Evolutionary conservation across 108 stramenopile species (phyloP), one percentile per base, ranked within the genome.

Genomic region (Mediolabrus comicus): DNA sequence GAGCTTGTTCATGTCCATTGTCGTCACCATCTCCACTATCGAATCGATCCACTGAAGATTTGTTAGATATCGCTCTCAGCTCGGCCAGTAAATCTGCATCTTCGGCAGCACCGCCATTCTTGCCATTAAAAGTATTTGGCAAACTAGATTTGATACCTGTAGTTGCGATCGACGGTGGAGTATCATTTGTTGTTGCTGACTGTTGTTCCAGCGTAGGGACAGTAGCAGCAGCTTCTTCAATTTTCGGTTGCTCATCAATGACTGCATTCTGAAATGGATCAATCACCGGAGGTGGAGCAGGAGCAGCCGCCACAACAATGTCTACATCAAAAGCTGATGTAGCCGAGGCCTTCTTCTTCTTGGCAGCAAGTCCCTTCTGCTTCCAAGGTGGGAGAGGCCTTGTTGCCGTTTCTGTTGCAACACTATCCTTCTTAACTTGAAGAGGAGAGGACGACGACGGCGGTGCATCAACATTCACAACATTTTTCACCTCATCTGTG

Each of bases 101-200:
- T 88, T 16, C 91, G 83, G 19, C 87, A 41, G 70, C 60, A 3
- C 91, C 91, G 36, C 91, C 91, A 7, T 85, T 84, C 24, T 89
- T 84, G n/a, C 91, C 87, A n/a, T 52, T 59, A 58, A 87, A 92
- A 2, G 85, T 89, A 13, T 71, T 72, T 35, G 76, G 65, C 9
- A 69, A 70, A 39, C 52, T 30, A 33, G 72, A 62, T 26, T 81
- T 75, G 49, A 77, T 8, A n/a, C 66, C 66, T 14, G 39, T 12
- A 14, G 84, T 87, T 86, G 30, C 46, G n/a, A n/a, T n/a, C n/a
- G n/a, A n/a, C n/a, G n/a, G n/a, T n/a, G n/a, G n/a, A n/a, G n/a
- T n/a, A n/a, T n/a, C n/a, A n/a, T n/a, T n/a, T n/a, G n/a, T n/a
- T n/a, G n/a, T n/a, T n/a, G n/a, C n/a, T n/a, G n/a, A n/a, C n/a